phyloP scores from a whole-genome alignment of 306 rosid genomes.

The Acacia confusa region DNA sequence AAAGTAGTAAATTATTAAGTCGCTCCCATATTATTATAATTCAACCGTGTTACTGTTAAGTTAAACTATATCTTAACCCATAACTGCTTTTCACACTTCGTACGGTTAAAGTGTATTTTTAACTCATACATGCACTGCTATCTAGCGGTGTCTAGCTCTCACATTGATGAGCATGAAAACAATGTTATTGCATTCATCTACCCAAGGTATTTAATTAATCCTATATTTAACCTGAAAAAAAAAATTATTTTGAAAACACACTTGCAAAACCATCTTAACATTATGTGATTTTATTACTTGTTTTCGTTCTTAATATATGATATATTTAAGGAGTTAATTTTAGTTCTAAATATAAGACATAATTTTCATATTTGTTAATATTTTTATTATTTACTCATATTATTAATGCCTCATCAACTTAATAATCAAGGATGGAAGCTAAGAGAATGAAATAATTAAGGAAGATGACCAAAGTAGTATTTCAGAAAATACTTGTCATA shows the following conservation, averaged over 20 bases:
- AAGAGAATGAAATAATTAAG: too few species aligned
- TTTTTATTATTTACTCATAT: too few species aligned
- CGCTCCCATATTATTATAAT: conserved; percentile 21
- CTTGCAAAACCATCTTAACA: too few species aligned
- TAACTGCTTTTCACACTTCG: conserved; percentile 7
- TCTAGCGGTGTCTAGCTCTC: not conserved
- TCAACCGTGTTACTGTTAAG: not conserved
- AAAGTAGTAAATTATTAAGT: not conserved
- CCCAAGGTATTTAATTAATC: not conserved
- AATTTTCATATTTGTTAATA: too few species aligned
- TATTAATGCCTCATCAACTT: too few species aligned
- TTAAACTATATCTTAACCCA: conserved; percentile 44
- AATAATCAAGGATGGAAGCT: too few species aligned
- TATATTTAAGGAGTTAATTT: too few species aligned
- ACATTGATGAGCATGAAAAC: not conserved
- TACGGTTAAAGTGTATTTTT: not conserved
- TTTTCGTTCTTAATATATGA: fast-evolving
- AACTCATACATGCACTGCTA: not conserved
- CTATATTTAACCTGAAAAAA: not conserved
- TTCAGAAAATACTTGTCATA: too few species aligned
- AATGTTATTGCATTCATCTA: not conserved
- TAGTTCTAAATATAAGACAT: too few species aligned
- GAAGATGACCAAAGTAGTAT: too few species aligned
- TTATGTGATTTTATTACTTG: too few species aligned
- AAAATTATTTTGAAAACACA: too few species aligned